Evolutionary conservation across 257 asterid genomes (phyloP).

Genomic region (Scutellaria baicalensis): DNA sequence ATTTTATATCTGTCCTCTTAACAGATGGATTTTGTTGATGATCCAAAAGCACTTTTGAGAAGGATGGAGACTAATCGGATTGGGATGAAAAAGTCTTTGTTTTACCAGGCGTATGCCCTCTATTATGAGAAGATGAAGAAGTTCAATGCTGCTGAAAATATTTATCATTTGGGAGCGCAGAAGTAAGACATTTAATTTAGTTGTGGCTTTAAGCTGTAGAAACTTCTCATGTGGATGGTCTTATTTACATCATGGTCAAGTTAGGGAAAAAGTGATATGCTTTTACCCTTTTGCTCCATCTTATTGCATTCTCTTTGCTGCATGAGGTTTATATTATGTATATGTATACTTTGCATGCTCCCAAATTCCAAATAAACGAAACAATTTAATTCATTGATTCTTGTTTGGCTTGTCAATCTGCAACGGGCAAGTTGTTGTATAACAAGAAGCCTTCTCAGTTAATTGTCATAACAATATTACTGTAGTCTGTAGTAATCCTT

Average conservation of each 20-base stretch:
- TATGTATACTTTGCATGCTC: not conserved
- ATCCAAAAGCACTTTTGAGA: constrained; percentile 60
- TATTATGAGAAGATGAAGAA: constrained; percentile 84
- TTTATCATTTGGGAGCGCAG: constrained; percentile 73
- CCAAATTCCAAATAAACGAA: too few relatives aligned
- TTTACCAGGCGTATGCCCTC: constrained; percentile 88
- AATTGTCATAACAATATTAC: not conserved
- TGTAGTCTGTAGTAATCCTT: too few relatives aligned
- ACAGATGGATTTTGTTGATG: constrained; percentile 90
- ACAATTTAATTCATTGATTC: not conserved
- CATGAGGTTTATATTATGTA: not conserved
- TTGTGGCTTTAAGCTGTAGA: not conserved
- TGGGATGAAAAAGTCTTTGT: constrained; percentile 68
- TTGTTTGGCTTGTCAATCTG: constrained; percentile 3
- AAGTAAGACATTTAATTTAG: constrained; percentile 45
- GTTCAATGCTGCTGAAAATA: constrained; percentile 76
- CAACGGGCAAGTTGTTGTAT: not conserved
- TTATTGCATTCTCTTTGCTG: not conserved
- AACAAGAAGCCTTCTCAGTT: not conserved
- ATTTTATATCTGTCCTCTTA: not conserved
- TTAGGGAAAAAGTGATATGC: not conserved
- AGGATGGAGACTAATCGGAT: constrained; percentile 66
- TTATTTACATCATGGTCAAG: not conserved
- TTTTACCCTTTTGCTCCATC: not conserved
- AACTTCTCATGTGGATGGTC: not conserved